These are phyloP conservation scores for Haematococcus lacustris DNA, from an alignment of 139 green algal species.

Conservation along the genomic window DNA sequence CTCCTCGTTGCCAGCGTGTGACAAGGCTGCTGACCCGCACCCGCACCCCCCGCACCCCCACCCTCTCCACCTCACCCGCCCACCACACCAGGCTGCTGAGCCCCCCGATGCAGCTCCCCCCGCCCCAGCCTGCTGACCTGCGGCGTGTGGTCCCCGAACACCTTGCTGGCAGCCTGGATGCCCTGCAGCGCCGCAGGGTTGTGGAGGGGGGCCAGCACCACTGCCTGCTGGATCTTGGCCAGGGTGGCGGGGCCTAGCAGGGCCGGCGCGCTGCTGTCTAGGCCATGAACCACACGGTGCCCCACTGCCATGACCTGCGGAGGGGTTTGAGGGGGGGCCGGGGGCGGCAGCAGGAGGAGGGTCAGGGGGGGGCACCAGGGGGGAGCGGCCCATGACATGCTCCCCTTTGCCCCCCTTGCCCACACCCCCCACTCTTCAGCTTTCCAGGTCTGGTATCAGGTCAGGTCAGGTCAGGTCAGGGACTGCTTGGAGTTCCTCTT, in stretches of 20 bases:
- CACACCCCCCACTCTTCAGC: no score
- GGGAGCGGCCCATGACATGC: no score
- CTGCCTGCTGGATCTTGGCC: slow-evolving; percentile 45
- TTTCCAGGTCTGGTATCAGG: no score
- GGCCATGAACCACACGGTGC: slow-evolving; percentile 76
- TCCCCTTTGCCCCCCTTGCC: no score
- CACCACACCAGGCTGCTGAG: not conserved
- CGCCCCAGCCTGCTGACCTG: slow-evolving; percentile 49
- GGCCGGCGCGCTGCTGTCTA: slow-evolving; percentile 47
- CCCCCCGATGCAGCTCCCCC: not conserved
- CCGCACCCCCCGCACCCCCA: not conserved
- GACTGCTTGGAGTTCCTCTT: no score
- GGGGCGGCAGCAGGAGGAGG: no score
- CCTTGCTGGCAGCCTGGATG: slow-evolving; percentile 48
- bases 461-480: no score
- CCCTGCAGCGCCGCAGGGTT: slow-evolving; percentile 72
- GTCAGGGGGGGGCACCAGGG: no score
- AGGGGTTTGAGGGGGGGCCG: no score
- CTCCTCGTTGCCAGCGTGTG: not conserved
- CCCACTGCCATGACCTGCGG: slow-evolving; percentile 42
- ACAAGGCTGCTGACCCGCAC: not conserved
- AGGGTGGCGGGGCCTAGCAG: slow-evolving; percentile 50
- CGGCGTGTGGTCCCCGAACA: slow-evolving; percentile 42
- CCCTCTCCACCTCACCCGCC: not conserved
- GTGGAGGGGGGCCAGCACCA: slow-evolving; percentile 77